A percentile compares a stretch with the other conserved stretches of the same genome.
These are phyloP conservation scores for Thelonectria olida DNA, from an alignment of 2,329 filamentous ascomycete genomes.

Conservation along the genomic window DNA sequence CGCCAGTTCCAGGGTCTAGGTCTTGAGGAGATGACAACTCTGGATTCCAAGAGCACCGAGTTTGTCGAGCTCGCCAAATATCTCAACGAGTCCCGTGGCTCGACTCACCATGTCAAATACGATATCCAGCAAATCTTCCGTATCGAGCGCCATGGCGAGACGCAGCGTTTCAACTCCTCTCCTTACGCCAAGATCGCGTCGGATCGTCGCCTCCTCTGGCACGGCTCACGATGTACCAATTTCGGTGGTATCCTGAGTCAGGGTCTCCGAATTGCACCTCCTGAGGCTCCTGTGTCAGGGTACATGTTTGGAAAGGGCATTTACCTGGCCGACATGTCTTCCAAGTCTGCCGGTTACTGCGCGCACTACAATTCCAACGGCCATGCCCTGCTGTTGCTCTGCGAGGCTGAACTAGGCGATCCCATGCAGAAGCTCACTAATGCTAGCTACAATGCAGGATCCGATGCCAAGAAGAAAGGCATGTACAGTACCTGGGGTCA, in stretches of 20 bases:
- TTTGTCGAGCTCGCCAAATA: slow-evolving; percentile 73
- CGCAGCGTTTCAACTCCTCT: slow-evolving; percentile 71
- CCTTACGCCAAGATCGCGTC: slow-evolving; percentile 62
- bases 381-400: slow-evolving; percentile 80
- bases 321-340: slow-evolving; percentile 86
- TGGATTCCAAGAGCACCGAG: slow-evolving; percentile 68
- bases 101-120: slow-evolving; percentile 71
- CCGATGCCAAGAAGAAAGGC: slow-evolving; percentile 67
- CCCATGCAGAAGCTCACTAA: slow-evolving; percentile 73
- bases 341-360: slow-evolving; percentile 86
- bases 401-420: slow-evolving; percentile 79
- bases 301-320: slow-evolving; percentile 95
- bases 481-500: slow-evolving; percentile 76
- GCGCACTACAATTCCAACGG: slow-evolving; percentile 67
- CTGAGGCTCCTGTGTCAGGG: slow-evolving; percentile 79
- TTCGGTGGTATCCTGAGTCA: slow-evolving; percentile 89
- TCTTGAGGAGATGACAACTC: slow-evolving; percentile 78
- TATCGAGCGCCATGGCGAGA: slow-evolving; percentile 79
- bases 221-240: slow-evolving; percentile 84
- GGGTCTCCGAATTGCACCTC: slow-evolving; percentile 88
- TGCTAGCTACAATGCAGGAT: slow-evolving; percentile 70
- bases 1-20: slow-evolving; percentile 76
- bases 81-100: slow-evolving; percentile 71
- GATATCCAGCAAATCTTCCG: slow-evolving; percentile 81
- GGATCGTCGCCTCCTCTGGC: slow-evolving; percentile 84